These are phyloP conservation scores for Acorus calamus DNA, from an alignment of 106 monocot genomes.

Conservation along the genomic window DNA sequence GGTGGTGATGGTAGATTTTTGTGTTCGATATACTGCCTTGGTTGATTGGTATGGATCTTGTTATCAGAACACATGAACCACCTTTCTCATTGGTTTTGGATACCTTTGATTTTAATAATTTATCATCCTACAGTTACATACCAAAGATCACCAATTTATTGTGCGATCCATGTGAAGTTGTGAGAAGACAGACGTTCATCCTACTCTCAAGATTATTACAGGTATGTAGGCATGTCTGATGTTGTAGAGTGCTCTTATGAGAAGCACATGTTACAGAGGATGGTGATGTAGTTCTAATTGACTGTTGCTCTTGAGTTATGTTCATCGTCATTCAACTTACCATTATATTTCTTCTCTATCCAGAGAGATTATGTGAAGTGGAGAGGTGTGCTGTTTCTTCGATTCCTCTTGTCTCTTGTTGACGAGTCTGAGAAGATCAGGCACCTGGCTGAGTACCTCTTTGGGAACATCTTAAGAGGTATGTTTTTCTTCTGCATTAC, in stretches of 20 bases:
- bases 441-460: conserved; percentile 75
- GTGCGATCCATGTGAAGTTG: conserved; percentile 88
- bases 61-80: not conserved
- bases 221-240: conserved; percentile 19
- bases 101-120: not conserved
- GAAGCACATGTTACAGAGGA: too few species aligned
- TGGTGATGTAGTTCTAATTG: too few species aligned
- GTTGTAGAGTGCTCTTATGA: too few species aligned
- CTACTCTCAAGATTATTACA: conserved; percentile 86
- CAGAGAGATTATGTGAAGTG: conserved; percentile 99
- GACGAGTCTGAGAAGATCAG: conserved; percentile 94
- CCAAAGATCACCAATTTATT: conserved; percentile 66
- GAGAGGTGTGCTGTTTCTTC: conserved; percentile 92
- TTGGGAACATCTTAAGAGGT: conserved; percentile 86
- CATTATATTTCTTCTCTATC: conserved; percentile 4
- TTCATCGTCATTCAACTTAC: not conserved
- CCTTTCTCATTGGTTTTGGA: not conserved
- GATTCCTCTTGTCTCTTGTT: conserved; percentile 74
- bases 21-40: conserved; percentile 91
- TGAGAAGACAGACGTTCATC: conserved; percentile 88
- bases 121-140: conserved; percentile 54
- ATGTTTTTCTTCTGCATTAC: not conserved
- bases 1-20: conserved; percentile 90
- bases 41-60: conserved; percentile 65
- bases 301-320: not conserved